These are phyloP conservation scores for Cercophora samala DNA, from an alignment of 495 filamentous ascomycete genomes.

Conservation along the genomic window DNA sequence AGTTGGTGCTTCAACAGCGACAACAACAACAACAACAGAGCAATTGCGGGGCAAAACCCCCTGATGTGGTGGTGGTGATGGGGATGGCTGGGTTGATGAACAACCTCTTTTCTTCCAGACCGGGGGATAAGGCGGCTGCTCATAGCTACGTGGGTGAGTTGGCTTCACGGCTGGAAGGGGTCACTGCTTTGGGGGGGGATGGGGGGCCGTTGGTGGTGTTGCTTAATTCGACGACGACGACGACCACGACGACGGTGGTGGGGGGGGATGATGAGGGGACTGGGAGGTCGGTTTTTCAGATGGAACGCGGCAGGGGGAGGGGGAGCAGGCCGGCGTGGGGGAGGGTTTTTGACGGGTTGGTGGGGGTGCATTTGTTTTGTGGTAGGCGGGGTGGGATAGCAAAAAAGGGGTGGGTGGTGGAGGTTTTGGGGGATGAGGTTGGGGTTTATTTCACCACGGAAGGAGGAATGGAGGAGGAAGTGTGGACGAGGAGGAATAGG, in stretches of 20 bases:
- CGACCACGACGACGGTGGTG: neutral
- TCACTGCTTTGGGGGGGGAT: neutral
- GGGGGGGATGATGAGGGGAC: neutral
- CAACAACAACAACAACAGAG: neutral
- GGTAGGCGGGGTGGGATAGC: constrained; percentile 27
- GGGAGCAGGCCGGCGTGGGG: constrained; percentile 42
- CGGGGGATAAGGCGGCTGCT: neutral
- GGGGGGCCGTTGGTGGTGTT: constrained; percentile 38
- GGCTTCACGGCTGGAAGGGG: neutral
- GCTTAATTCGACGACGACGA: constrained; percentile 38
- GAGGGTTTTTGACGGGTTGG: constrained; percentile 40
- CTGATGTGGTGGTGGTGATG: constrained; percentile 44
- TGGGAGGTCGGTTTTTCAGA: neutral
- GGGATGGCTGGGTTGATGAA: constrained; percentile 41
- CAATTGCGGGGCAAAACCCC: constrained; percentile 8
- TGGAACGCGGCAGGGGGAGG: constrained; percentile 3
- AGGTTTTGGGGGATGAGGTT: constrained; percentile 45
- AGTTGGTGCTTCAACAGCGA: constrained; percentile 32
- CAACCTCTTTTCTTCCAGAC: constrained; percentile 35
- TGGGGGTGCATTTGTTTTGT: constrained; percentile 45
- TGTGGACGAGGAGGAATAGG: constrained; percentile 25
- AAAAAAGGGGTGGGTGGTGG: constrained; percentile 37
- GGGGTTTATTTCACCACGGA: constrained; percentile 36
- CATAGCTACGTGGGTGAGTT: neutral
- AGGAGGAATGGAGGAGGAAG: constrained; percentile 1